Evolutionary conservation across 257 asterid genomes (phyloP), one percentile per base, ranked within the genome.

Genomic region (Solanum sitiens): DNA sequence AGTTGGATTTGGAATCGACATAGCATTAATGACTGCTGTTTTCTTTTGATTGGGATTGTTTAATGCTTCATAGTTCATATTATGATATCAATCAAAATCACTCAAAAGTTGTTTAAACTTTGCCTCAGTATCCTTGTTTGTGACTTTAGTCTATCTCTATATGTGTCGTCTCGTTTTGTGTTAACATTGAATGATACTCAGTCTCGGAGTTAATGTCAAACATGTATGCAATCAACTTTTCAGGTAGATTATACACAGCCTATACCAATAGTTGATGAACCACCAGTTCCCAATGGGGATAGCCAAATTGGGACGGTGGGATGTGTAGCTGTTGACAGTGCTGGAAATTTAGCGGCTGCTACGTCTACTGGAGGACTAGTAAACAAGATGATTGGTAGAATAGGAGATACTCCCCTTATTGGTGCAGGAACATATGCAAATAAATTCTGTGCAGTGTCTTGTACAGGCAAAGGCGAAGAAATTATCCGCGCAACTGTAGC

Each of bases 341-440:
- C 86, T 18, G 99, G 99, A 39, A 93, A 95, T 87, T 83, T 95
- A 91, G 99, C 99, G 6, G 71, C 98, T 44, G 99, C 98, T 4
- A 97, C 98, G 7, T 97, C 99, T 39, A 95, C 98, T 2, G 99
- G 99, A 10, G 98, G 99, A 50, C 77, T 97, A 65, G 99, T 95
- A 56, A 97, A 97, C 93, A 97, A 97, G 89, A 95, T 95, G 98
- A 91, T 85, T 7, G 98, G 99, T 9, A 93, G 99, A 89, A 97
- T 97, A 15, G 98, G 99, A 2, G 99, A 97, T 86, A 95, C 96
- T 0, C 98, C 99, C 47, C 88, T 97, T 47, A 90, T 97, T 23
- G 99, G 99, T 61, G 94, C 98, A 10, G 98, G 98, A 67, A 97
- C 98, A 1, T 95, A 95, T 25, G 98, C 98, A 50, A 97, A 97